Base-by-base conservation (phyloP, 371 early-diverging fungal species). In the Synchytrium microbalum region DNA sequence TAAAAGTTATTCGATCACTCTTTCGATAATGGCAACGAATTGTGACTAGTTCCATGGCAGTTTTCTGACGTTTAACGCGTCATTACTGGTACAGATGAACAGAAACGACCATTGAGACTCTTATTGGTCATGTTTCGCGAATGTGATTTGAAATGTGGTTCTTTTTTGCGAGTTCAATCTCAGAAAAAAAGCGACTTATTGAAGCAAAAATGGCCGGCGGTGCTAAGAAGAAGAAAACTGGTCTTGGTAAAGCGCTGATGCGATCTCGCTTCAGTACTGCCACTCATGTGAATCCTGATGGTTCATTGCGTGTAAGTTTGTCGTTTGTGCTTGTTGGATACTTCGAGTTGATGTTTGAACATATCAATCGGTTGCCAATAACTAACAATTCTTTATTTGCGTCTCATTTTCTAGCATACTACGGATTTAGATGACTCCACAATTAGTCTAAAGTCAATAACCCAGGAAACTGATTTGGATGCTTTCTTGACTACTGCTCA, bases 381-480 rank as follows among this genome's bases (percentile, higher is more conserved):
- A 26, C 31, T 23, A 62, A 24, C 13, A n/a, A 24, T 26, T n/a
- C 24, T 23, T n/a, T 46, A 25, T 33, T 46, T 28, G 23, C 33
- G 59, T 62, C 13, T 29, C 60, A 29, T 58, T 33, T 26, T 23
- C 1, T 66, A 90, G 89, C 95, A 96, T 76, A 92, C 92, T 2
- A 90, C 92, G 2, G 94, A 94, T 27, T 69, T 85, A 0, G 85
- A 91, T 58, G 92, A 93, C 72, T 91, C n/a, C n/a, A n/a, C n/a
- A n/a, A n/a, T n/a, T n/a, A n/a, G n/a, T n/a, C n/a, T n/a, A n/a
- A n/a, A 92, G 75, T 95, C 95, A 64, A 88, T 98, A 65, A 96
- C 97, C 23, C 90, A 95, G 70, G 93, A 98, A 72, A 89, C 92
- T 55, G 96, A 98, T 80, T 80, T 98, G 5, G 96, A 96, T 55